Conservation (phyloP, 2,329 filamentous ascomycete species). For the Ascochyta lentis region DNA sequence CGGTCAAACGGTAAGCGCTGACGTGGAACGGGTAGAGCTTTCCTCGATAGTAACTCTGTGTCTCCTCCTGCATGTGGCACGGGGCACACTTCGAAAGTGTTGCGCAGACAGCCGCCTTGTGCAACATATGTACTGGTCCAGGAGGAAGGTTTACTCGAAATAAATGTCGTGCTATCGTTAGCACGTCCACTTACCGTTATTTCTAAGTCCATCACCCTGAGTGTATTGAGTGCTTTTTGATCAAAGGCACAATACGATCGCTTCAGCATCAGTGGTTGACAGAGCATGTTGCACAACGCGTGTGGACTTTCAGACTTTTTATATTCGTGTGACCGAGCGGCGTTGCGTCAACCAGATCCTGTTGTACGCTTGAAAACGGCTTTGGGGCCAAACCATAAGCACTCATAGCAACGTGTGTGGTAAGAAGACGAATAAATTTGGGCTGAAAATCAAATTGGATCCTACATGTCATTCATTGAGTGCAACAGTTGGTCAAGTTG, state of each 20-base stretch:
- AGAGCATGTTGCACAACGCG: slow-evolving; percentile 19
- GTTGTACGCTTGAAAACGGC: neutral
- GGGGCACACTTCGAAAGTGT: neutral
- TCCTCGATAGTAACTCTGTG: slow-evolving; percentile 12
- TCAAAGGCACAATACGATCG: neutral
- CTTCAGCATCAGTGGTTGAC: neutral
- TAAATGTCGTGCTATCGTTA: too few relatives aligned
- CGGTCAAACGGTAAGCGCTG: slow-evolving; percentile 12
- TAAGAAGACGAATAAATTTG: neutral
- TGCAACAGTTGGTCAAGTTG: neutral
- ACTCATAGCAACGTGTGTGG: neutral
- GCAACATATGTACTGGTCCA: neutral
- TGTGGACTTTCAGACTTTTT: slow-evolving; percentile 2
- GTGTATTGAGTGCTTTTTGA: too few relatives aligned
- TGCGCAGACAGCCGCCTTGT: slow-evolving; percentile 3
- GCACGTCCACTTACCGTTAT: too few relatives aligned
- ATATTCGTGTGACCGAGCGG: neutral
- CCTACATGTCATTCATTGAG: neutral
- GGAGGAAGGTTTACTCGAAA: neutral
- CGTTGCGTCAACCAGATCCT: neutral
- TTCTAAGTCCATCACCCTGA: too few relatives aligned
- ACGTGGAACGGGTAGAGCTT: slow-evolving; percentile 13
- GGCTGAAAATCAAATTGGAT: neutral
- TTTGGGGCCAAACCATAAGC: neutral
- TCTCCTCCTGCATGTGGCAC: slow-evolving; percentile 11